Evolutionary conservation across 139 green algal species (phyloP).

Genomic region (Micractinium sp.): DNA sequence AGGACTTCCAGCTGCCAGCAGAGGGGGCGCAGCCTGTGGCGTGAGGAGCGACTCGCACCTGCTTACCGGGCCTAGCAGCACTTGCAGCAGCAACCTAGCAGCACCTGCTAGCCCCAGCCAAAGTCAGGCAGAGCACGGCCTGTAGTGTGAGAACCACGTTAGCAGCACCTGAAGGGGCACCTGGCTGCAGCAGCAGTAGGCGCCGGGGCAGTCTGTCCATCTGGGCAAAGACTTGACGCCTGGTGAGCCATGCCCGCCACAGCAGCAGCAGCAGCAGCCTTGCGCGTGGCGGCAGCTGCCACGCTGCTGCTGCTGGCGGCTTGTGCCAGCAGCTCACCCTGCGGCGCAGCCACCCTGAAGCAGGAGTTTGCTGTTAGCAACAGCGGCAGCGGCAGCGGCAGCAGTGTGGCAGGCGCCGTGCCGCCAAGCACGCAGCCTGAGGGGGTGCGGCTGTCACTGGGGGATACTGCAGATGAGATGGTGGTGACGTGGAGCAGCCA

Average conservation of each 20-base stretch:
- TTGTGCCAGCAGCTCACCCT: neutral
- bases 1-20: constrained; percentile 12
- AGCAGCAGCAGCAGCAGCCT: neutral
- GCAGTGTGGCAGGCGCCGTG: neutral
- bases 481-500: constrained; percentile 30
- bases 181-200: no score
- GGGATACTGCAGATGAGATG: neutral
- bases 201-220: no score
- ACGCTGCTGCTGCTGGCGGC: neutral
- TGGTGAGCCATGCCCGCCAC: neutral
- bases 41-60: neutral
- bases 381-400: neutral
- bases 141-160: neutral
- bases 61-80: neutral
- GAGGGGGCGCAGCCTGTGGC: neutral
- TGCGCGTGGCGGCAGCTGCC: neutral
- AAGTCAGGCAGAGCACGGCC: no score
- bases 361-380: neutral
- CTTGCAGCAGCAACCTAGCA: neutral
- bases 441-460: constrained; percentile 1
- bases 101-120: neutral
- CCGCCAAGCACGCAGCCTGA: neutral
- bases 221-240: no score
- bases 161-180: neutral
- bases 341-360: neutral